phyloP scores from a whole-genome alignment of 2,329 filamentous ascomycete species.

The Cadophora luteo-olivacea region DNA sequence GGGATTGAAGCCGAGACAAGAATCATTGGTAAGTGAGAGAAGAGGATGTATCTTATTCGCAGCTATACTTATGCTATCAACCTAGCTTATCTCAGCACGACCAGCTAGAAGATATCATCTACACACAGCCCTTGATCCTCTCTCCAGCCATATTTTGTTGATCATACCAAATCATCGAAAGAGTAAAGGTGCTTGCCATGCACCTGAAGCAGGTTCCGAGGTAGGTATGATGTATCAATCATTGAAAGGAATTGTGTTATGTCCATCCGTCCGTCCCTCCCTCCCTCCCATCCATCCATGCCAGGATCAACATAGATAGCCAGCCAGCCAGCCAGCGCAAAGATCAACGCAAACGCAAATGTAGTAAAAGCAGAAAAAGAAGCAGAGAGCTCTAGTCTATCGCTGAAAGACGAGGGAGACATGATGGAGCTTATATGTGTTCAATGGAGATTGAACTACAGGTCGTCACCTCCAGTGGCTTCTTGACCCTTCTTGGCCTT shows the following conservation, averaged over 20 bases:
- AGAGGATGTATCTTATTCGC: background rate
- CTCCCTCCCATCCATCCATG: background rate
- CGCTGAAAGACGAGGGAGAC: constrained; percentile 22
- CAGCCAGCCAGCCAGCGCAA: constrained; percentile 13
- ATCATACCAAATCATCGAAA: constrained; percentile 6
- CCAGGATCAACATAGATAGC: constrained; percentile 5
- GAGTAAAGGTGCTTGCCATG: constrained; percentile 6
- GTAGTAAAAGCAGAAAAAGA: background rate
- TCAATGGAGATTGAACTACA: constrained; percentile 30
- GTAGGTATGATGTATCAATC: constrained; percentile 7
- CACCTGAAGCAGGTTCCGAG: background rate
- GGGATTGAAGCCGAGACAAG: background rate
- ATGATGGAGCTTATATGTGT: constrained; percentile 21
- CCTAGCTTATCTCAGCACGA: background rate
- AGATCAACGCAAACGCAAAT: constrained; percentile 6
- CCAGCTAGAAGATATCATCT: background rate
- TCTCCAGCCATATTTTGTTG: background rate
- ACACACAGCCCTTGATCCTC: background rate
- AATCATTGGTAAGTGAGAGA: background rate
- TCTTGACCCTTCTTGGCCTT: constrained; percentile 64
- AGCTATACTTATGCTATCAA: background rate
- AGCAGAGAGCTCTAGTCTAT: constrained; percentile 23
- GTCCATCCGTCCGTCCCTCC: background rate
- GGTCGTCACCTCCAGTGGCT: constrained; percentile 46
- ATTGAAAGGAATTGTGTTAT: constrained; percentile 16